A percentile compares a stretch with the other conserved stretches of the same genome.
Conservation (phyloP, 257 asterid genomes). For the Primulina eburnea region DNA sequence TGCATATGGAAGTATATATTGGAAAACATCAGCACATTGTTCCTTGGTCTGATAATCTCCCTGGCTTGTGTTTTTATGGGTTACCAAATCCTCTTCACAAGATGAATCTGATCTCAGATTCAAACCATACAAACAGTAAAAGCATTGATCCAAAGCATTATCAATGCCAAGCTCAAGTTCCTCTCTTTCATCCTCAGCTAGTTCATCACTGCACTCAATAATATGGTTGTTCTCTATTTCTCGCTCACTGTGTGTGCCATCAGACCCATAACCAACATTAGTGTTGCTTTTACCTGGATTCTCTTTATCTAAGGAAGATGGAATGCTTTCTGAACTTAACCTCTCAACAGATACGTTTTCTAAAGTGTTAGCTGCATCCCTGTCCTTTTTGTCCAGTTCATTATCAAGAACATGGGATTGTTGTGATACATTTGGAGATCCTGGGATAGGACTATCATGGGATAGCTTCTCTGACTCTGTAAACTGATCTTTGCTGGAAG, state of each 20-base stretch:
- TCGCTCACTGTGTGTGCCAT: conserved; percentile 28
- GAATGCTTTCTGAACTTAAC: conserved; percentile 35
- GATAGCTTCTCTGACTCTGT: conserved; percentile 42
- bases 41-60: conserved; percentile 98
- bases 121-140: conserved; percentile 89
- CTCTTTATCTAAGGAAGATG: conserved; percentile 38
- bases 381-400: conserved; percentile 36
- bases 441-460: conserved; percentile 22
- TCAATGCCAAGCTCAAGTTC: conserved; percentile 87
- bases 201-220: conserved; percentile 41
- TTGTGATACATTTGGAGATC: conserved; percentile 34
- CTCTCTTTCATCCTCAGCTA: conserved; percentile 78
- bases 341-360: conserved; percentile 30
- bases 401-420: conserved; percentile 33
- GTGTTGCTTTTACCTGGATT: conserved; percentile 38
- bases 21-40: conserved; percentile 95
- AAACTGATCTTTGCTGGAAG: conserved; percentile 40
- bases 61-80: conserved; percentile 86
- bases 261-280: conserved; percentile 34
- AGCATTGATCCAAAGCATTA: conserved; percentile 91
- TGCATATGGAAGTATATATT: conserved; percentile 87
- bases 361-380: conserved; percentile 30
- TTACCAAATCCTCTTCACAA: conserved; percentile 79
- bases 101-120: conserved; percentile 90
- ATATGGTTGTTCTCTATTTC: conserved; percentile 39